Conservation (phyloP, 108 stramenopile genomes). For the Pseudonitzschia multiseries region DNA sequence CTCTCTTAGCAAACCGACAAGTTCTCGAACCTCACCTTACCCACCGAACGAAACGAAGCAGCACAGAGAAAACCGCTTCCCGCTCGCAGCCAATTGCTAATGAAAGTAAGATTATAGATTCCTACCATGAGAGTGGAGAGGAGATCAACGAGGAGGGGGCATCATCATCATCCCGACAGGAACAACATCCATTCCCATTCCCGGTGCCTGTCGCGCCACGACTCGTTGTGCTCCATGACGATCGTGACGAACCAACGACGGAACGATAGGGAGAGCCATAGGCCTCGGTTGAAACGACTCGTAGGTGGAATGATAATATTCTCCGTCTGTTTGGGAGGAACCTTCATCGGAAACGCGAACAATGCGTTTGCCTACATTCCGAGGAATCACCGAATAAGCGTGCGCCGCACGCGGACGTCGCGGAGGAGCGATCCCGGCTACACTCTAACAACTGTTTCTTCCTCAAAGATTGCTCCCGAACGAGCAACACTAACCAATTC, state of each 20-base stretch:
- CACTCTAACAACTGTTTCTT: not conserved
- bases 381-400: not conserved
- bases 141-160: not conserved
- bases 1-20: too few relatives aligned
- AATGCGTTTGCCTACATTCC: not conserved
- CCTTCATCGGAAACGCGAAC: not conserved
- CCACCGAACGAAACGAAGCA: too few relatives aligned
- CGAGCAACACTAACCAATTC: not conserved
- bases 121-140: not conserved
- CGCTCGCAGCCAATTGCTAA: not conserved
- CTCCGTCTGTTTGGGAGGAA: not conserved
- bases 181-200: too few relatives aligned
- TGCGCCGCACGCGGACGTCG: not conserved
- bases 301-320: not conserved
- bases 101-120: not conserved
- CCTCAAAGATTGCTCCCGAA: constrained; percentile 3
- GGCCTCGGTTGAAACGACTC: not conserved
- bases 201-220: not conserved
- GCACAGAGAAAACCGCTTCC: not conserved
- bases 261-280: not conserved
- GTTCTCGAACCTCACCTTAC: too few relatives aligned
- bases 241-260: not conserved
- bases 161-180: too few relatives aligned
- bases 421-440: not conserved
- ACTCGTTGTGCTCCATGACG: not conserved